These are phyloP conservation scores for Coemansia nantahalensis DNA, from an alignment of 192 early-diverging fungal genomes.

Conservation along the genomic window DNA sequence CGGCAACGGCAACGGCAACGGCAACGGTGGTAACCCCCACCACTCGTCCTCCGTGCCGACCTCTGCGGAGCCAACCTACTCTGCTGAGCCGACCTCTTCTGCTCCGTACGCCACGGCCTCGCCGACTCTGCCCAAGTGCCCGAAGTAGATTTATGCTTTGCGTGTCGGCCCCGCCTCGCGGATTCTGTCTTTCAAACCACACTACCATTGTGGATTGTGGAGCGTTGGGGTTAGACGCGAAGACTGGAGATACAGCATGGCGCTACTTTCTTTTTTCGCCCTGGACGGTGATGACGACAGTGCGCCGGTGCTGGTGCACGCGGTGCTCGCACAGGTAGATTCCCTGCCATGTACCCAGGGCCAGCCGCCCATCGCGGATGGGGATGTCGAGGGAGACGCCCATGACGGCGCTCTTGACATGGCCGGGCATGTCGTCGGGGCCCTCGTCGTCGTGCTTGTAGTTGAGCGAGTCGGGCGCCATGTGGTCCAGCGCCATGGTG, in stretches of 20 bases:
- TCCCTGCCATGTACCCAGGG: slow-evolving; percentile 84
- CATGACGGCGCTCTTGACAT: slow-evolving; percentile 80
- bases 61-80: no score
- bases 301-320: slow-evolving; percentile 56
- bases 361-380: slow-evolving; percentile 72
- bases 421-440: slow-evolving; percentile 89
- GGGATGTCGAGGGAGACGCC: slow-evolving; percentile 87
- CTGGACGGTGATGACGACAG: slow-evolving; percentile 71
- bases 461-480: slow-evolving; percentile 74
- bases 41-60: no score
- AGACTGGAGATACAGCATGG: background rate
- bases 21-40: no score
- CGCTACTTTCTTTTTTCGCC: slow-evolving; percentile 60
- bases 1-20: no score
- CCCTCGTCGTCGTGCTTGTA: slow-evolving; percentile 87
- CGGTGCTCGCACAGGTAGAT: slow-evolving; percentile 80
- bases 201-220: no score
- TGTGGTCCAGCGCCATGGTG: slow-evolving; percentile 79
- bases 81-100: no score
- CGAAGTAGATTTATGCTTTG: background rate
- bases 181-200: no score
- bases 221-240: no score
- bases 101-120: no score
- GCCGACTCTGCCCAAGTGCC: background rate
- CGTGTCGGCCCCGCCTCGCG: no score